Evolutionary conservation across 371 early-diverging fungal species (phyloP).

Genomic region (Mucor indicus): DNA sequence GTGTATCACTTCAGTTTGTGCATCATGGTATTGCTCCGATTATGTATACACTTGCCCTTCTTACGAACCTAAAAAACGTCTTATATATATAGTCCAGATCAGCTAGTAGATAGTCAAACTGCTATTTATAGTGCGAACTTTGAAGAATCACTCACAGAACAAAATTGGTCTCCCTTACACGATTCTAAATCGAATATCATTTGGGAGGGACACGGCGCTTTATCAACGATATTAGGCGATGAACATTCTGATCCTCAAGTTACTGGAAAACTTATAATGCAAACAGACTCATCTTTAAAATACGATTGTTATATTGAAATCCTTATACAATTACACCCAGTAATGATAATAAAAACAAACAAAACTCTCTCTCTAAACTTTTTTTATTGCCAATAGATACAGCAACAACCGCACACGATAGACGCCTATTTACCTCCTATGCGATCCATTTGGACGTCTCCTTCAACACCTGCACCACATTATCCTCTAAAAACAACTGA

Average conservation of each 20-base stretch:
- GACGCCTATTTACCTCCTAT: slow-evolving; percentile 16
- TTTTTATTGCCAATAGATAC: slow-evolving; percentile 8
- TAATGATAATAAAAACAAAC: slow-evolving; percentile 3
- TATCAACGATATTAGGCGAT: slow-evolving; percentile 22
- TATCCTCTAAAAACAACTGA: neutral
- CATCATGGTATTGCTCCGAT: slow-evolving; percentile 44
- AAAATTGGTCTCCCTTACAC: slow-evolving; percentile 25
- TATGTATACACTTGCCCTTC: too few relatives aligned
- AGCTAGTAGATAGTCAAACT: slow-evolving; percentile 26
- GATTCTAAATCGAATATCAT: slow-evolving; percentile 23
- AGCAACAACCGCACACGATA: neutral
- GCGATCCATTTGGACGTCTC: slow-evolving; percentile 13
- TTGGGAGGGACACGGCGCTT: slow-evolving; percentile 36
- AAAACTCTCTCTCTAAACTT: neutral
- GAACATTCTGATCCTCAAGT: slow-evolving; percentile 8
- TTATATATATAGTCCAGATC: slow-evolving; percentile 28
- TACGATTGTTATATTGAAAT: slow-evolving; percentile 28
- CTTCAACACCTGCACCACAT: neutral
- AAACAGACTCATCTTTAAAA: neutral
- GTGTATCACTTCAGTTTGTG: slow-evolving; percentile 28
- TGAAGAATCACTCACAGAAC: slow-evolving; percentile 23
- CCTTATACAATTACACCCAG: slow-evolving; percentile 31
- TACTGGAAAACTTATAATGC: slow-evolving; percentile 19
- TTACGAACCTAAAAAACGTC: too few relatives aligned
- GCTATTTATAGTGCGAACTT: slow-evolving; percentile 40